Base-by-base conservation (phyloP, 2,329 filamentous ascomycete genomes). In the Fusarium hostae region DNA sequence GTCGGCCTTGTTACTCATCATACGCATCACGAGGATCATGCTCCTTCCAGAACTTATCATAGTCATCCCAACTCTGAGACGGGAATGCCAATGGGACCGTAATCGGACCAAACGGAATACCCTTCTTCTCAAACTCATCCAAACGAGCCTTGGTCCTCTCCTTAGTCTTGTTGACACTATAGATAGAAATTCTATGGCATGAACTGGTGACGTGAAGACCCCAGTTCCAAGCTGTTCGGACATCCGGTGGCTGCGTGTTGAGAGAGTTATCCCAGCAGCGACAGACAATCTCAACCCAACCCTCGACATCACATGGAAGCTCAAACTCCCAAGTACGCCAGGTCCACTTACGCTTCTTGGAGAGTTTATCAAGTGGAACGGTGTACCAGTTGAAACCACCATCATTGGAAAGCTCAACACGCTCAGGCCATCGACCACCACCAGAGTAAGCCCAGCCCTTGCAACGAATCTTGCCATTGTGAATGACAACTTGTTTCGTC, bases 241-340 rank as follows among this genome's bases (percentile, higher is more conserved):
- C 84, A 66, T 83, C 83, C 0, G 85, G 82, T 0, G 88, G 88
- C 72, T 91, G 89, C 0, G 88, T 90, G 66, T 91, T 90, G 37
- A 90, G 77, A 0, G 85, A 81, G 63, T 91, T 90, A 71, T 91
- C 89, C 88, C 88, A 90, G 73, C 86, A 89, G 8, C 89, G 82
- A 34, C 84, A 84, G 1, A 87, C 84, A 39, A 91, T 79, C 76
- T 91, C 89, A 24, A 88, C 76, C 89, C 88, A 90, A 0, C 89
- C 88, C 70, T 90, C 88, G 2, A 84, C 85, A 51, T 90, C 88
- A 63, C 88, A 88, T 0, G 91, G 90, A 1, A 93, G 74, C 3
- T 90, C 87, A 2, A 86, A 84, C 61, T 87, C 82, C 91, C 91
- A 93, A 0, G 84, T 85, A 16, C 91, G 81, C 91, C 91, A 93